These are phyloP conservation scores for Starmerella asiatica DNA, from an alignment of 805 yeast species.

Conservation along the genomic window DNA sequence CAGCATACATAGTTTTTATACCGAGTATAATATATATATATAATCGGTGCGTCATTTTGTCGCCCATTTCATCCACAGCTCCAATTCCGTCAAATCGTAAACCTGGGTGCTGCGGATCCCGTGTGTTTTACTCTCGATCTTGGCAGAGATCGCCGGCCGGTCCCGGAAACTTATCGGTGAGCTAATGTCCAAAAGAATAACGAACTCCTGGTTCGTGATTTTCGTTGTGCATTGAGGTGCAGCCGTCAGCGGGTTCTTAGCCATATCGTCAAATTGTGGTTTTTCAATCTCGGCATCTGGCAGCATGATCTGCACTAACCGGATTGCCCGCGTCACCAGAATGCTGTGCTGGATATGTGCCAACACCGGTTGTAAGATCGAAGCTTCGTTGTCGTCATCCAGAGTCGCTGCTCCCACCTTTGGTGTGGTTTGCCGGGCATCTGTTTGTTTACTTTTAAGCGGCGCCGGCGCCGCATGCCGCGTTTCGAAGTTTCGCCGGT, in stretches of 20 bases:
- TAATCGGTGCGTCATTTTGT: background rate
- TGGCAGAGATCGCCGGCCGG: constrained; percentile 7
- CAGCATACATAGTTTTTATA: too few relatives aligned
- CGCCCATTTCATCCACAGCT: constrained; percentile 27
- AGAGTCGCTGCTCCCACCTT: too few relatives aligned
- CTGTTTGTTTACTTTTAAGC: constrained; percentile 40
- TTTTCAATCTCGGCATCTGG: constrained; percentile 8
- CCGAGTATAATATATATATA: too few relatives aligned
- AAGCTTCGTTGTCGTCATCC: constrained; percentile 17
- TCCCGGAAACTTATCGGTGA: constrained; percentile 7
- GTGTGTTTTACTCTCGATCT: too few relatives aligned
- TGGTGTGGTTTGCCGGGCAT: constrained; percentile 26
- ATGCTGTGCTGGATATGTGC: constrained; percentile 24
- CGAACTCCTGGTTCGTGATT: background rate
- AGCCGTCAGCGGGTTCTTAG: background rate
- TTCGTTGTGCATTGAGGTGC: constrained; percentile 4
- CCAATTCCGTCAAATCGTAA: constrained; percentile 27
- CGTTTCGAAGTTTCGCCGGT: constrained; percentile 16
- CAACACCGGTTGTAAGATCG: constrained; percentile 25
- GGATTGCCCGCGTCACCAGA: constrained; percentile 13
- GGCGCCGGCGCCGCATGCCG: constrained; percentile 13
- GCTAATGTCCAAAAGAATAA: constrained; percentile 1
- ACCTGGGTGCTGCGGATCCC: constrained; percentile 15
- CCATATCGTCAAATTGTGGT: background rate
- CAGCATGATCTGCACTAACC: constrained; percentile 18